Conservation (phyloP, 306 rosid genomes). For the Gynostemma pentaphyllum region DNA sequence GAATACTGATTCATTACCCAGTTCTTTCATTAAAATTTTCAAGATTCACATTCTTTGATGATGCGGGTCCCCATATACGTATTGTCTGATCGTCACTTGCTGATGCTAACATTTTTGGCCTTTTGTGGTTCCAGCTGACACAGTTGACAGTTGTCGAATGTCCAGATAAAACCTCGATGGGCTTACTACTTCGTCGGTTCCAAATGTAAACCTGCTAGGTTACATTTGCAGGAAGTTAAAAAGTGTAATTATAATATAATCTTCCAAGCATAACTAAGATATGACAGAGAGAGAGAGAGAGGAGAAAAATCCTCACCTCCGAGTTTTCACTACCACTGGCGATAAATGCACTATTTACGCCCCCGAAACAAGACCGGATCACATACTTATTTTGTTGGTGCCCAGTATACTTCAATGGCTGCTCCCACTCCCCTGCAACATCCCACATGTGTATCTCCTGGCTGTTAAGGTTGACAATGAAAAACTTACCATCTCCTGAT, state of each 20-base stretch:
- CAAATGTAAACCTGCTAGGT: conserved; percentile 71
- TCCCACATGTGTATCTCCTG: conserved; percentile 97
- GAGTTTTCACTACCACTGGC: conserved; percentile 91
- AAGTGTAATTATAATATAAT: not conserved
- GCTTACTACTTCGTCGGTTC: conserved; percentile 43
- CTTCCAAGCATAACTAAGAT: not conserved
- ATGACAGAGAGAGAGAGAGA: not conserved
- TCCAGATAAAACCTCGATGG: conserved; percentile 69
- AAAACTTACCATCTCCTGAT: conserved; percentile 61
- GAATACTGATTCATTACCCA: too few relatives aligned
- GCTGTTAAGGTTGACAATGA: conserved; percentile 79
- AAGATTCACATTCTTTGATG: conserved; percentile 14
- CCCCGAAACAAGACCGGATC: conserved; percentile 88
- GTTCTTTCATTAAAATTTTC: not conserved
- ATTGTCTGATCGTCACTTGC: conserved; percentile 77
- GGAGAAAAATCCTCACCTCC: conserved; percentile 32
- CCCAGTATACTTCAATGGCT: conserved; percentile 41
- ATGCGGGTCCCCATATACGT: conserved; percentile 79
- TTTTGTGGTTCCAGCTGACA: conserved; percentile 86
- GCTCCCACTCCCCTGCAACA: conserved; percentile 54
- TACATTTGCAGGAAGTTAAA: not conserved
- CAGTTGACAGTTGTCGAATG: conserved; percentile 72
- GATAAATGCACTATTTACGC: conserved; percentile 53
- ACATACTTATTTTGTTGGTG: conserved; percentile 67
- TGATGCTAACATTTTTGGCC: conserved; percentile 83